These are phyloP conservation scores for Chaetomium tenue DNA, from an alignment of 495 filamentous ascomycete species.

Conservation along the genomic window DNA sequence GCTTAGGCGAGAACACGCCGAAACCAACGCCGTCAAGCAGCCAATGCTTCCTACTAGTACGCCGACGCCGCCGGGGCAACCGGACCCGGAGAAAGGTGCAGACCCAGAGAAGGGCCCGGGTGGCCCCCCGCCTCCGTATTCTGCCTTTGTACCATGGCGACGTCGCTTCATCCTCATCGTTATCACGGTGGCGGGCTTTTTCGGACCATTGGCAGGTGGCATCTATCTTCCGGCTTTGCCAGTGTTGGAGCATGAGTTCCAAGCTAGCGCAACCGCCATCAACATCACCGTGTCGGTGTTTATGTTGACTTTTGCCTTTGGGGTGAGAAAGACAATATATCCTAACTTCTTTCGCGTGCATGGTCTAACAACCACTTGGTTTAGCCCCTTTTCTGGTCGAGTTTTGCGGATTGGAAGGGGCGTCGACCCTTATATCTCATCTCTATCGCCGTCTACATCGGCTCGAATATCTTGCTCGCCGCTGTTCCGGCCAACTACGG, in stretches of 20 bases:
- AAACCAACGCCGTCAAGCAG: neutral
- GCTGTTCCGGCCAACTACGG: conserved; percentile 18
- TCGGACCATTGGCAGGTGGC: conserved; percentile 15
- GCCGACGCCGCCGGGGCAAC: neutral
- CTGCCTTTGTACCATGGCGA: conserved; percentile 16
- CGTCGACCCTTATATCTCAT: conserved; percentile 20
- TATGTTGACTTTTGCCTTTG: conserved; percentile 22
- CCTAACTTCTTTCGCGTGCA: neutral
- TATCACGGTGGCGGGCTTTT: conserved; percentile 17
- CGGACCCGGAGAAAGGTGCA: neutral
- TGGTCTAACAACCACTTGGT: neutral
- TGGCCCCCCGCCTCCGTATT: conserved; percentile 3
- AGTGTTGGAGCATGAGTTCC: conserved; percentile 19
- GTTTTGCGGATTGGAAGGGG: conserved; percentile 20
- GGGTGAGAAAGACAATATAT: conserved; percentile 1
- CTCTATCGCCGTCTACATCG: conserved; percentile 18
- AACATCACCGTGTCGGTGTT: conserved; percentile 21
- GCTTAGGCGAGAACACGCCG: neutral
- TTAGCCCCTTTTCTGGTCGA: conserved; percentile 23
- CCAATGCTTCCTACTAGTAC: neutral
- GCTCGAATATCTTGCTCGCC: conserved; percentile 18
- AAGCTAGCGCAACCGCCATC: conserved; percentile 20
- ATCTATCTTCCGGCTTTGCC: conserved; percentile 22
- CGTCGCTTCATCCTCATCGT: conserved; percentile 16
- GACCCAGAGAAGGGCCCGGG: conserved; percentile 1